Base-by-base conservation (phyloP, 306 rosid species). In the Astragalus membranaceus region DNA sequence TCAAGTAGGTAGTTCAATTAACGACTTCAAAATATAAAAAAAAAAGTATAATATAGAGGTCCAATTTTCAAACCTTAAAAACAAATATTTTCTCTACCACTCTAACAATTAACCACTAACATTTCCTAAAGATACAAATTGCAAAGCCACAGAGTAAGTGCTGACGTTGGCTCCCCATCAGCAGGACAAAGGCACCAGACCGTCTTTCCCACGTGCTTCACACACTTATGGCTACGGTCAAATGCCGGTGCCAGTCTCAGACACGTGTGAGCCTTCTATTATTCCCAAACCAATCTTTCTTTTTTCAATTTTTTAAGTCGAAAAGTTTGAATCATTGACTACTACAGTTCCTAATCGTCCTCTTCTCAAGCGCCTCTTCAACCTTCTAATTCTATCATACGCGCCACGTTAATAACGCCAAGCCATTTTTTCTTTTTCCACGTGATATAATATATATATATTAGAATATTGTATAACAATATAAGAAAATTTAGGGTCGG, bases 221-320 rank as follows among this genome's bases (percentile, higher is more conserved):
- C 29, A 48, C 26, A 46, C 73, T 63, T 82, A 83, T 53, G 73
- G 79, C 80, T 60, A 33, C 87, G 89, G 96, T 92, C 98, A 92
- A 87, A 87, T 52, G 89, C 65, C 96, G 96, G 96, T 86, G 88
- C 80, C 85, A 48, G 76, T 51, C 13, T 8, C 17, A 26, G 65
- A 78, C 88, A 81, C 95, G 96, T 86, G 86, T 78, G 74, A 14
- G 52, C 61, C 65, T 57, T 66, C 53, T 47, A 56, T 75, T 66
- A 58, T 76, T 75, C 79, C 75, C 50, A 57, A 66, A 72, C 64
- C 42, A 66, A 56, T 72, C 5, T 66, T 71, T 44, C 13, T 37
- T 23, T 77, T 46, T 29, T 10, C 14, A 48, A 61, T 61, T 72
- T 74, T 64, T 64, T 5, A 61, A 50, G 48, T 59, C 20, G 37